Base-by-base conservation (phyloP, 208 protist genomes). In the Wallacemonas sp. region DNA sequence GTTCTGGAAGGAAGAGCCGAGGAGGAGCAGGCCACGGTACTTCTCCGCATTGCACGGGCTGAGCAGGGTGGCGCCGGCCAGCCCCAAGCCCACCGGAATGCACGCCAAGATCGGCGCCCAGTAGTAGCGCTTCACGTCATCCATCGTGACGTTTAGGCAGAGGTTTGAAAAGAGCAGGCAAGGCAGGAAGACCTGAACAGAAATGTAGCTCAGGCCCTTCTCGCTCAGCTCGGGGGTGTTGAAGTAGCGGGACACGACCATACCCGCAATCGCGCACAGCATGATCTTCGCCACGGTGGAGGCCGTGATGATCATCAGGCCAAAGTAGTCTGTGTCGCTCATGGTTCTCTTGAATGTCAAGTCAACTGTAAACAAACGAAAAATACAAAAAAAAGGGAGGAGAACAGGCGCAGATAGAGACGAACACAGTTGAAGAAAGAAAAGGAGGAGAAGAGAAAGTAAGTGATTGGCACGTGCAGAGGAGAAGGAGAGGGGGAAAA, bases 1-100 rank as follows among this genome's bases (percentile, higher is more conserved):
- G 57, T 89, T 92, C 45, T 87, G 84, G 74, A 92, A 92, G n/a
- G 76, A 74, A 61, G 81, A 87, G 3, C 72, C 76, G 36, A 90
- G 68, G 42, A 85, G 59, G 4, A 87, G 25, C n/a, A 92, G 57
- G 14, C 69, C 73, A 20, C 72, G 78, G 72, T 87, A 94, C 41
- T 80, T 67, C 25, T 46, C 49, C 20, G 62, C 70, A 7, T 89
- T 54, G 20, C 86, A 57, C 0, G 39, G 14, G 10, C 74, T 57
- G 26, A 82, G 33, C 1, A 88, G 31, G 10, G 61, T 57, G 18
- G 81, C 72, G 3, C 23, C 67, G 0, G 44, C 26, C 3, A 79
- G 70, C 23, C 84, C 82, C 16, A 93, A 45, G 11, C 39, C 23
- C 29, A 84, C 72, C 14, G 81, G 75, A 8, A 93, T 25, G 26